Percentiles rank a stretch among this genome's conserved stretches.
These are phyloP conservation scores for Lanzia echinophila DNA, from an alignment of 2,329 filamentous ascomycete species.

Conservation along the genomic window DNA sequence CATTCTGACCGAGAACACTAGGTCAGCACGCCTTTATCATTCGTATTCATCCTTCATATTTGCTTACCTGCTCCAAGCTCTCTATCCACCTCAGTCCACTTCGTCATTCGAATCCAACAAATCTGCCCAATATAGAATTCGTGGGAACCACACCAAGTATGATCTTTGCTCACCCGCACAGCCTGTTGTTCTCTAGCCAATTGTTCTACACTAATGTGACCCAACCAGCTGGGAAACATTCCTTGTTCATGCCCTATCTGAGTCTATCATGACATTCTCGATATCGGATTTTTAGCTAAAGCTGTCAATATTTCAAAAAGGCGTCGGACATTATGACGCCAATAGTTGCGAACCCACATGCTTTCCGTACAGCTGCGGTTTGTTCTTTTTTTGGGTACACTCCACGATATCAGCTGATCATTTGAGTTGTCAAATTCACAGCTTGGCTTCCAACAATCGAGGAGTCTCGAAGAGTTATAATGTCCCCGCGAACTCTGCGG, in stretches of 20 bases:
- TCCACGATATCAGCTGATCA: neutral
- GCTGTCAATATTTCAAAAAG: neutral
- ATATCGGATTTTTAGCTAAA: neutral
- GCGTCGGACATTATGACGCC: neutral
- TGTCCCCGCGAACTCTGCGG: neutral
- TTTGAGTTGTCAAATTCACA: neutral
- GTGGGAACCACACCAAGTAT: neutral
- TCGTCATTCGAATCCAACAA: neutral
- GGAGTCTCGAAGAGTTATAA: neutral
- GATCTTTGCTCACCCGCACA: neutral
- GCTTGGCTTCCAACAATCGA: neutral
- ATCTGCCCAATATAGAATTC: neutral
- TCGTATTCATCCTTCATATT: conserved; percentile 6
- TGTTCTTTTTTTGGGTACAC: conserved; percentile 7
- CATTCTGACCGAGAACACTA: neutral
- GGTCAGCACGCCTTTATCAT: neutral
- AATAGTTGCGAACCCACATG: neutral
- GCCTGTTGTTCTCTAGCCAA: neutral
- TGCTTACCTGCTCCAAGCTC: neutral
- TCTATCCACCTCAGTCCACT: neutral
- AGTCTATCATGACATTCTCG: neutral
- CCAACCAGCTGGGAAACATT: conserved; percentile 1
- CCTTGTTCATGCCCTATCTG: neutral
- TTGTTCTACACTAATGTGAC: neutral
- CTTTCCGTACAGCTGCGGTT: neutral